Evolutionary conservation across 768 basidiomycete genomes (phyloP), one percentile per base, ranked within the genome.

Genomic region (Auriscalpium microsporum): DNA sequence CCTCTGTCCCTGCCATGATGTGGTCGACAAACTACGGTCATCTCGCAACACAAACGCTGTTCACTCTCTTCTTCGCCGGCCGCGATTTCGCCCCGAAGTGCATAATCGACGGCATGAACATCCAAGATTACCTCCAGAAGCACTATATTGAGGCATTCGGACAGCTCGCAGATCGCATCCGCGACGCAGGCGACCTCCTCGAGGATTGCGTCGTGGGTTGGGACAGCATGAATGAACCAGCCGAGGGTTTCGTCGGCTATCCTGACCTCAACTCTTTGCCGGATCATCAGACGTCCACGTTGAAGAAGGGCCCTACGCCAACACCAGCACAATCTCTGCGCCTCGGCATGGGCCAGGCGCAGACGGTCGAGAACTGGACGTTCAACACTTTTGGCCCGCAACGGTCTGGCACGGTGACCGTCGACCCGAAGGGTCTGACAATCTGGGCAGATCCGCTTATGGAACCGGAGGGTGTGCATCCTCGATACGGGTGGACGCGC

Each of bases 21-120:
- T 99, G 96, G 96, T 83, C 85, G 8, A 97, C 95, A 23, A 97
- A 98, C 67, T 97, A 97, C 66, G 83, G 88, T 44, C 90, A 88
- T 16, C 83, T 97, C 33, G 81, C 87, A 50, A 83, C 84, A 17
- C 89, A 93, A 66, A 95, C 93, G 10, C 67, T 96, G 52, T 95
- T 95, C 73, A 93, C 95, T 8, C 79, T 99, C 59, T 98, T 97
- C 78, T 98, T 90, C 67, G 93, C 87, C 19, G 94, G 94, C 1
- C 78, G 82, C 8, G 82, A 84, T 44, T 98, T 88, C 68, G 93
- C 96, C 0, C 96, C 96, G 0, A 84, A 84, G 53, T 97, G 94
- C 68, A 71, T 87, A 63, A 85, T 98, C 59, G 92, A 98, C 68
- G 90, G 83, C n/a, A 69, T 82, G 56, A 92, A 96, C 64, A 94